Evolutionary conservation across 139 green algal species (phyloP), one percentile per base, ranked within the genome.

Genomic region (Asterochloris sp.): DNA sequence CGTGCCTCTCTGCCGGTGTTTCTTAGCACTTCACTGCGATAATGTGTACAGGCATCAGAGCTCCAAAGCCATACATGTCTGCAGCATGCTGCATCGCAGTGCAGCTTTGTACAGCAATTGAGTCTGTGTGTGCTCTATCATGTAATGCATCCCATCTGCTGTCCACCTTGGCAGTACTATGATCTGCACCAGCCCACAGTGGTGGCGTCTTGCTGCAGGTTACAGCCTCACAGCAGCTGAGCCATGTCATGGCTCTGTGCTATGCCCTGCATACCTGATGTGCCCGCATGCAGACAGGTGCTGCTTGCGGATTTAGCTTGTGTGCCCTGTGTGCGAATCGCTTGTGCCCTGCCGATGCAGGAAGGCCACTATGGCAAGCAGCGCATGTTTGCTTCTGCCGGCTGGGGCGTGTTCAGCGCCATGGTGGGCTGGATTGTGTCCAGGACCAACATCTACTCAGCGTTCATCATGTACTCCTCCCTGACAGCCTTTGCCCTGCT

Each of bases 291-390:
- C 71, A 64, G 38, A 54, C 74, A 64, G 73, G 61, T 62, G n/a
- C 13, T 73, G 62, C 62, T 62, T 73, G 62, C 28, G 24, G n/a
- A 19, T 63, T 12, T 24, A 73, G 26, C 29, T 38, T 38, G 19
- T 60, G 13, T 16, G 16, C 23, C 24, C 23, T 24, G 74, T 47
- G 14, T 14, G 29, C 14, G 12, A 0, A 73, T 61, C 61, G 61
- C 17, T 82, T 12, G 4, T 28, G 26, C 11, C 23, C 24, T 69
- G 67, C 21, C 62, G 74, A 24, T 74, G 24, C 82, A 88, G 82
- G 74, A 66, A 14, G 82, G 82, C 28, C 38, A 86, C 68, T 89
- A 88, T 76, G 86, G 86, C 21, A 67, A 83, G 80, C 84, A 88
- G 74, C 86, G 86, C 29, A 75, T 88, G 78, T 88, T 80, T 79